Evolutionary conservation across 2,329 filamentous ascomycete genomes (phyloP), one percentile per base, ranked within the genome.

Genomic region (Venturia oleaginea): DNA sequence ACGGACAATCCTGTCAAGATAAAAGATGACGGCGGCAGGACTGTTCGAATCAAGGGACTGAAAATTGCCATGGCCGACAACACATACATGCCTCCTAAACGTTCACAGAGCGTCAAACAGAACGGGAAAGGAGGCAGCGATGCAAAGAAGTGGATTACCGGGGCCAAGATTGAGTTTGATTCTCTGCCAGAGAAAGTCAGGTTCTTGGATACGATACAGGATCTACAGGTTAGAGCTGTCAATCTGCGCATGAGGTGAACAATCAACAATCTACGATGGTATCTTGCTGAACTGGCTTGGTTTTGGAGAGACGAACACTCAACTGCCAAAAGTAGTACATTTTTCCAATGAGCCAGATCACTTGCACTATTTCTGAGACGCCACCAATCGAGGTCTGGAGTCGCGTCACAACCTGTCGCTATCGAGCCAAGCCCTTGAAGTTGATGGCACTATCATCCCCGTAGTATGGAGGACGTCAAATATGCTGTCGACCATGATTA

Each of bases 41-140:
- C 73, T 54, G 72, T 79, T 7, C 78, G 77, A 66, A 70, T 80
- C 24, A 79, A 76, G 60, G 78, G 77, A 0, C 68, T 80, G 10
- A 70, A 74, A 46, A 54, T 62, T 37, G 40, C 61, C 24, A 54
- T 37, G 30, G 24, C 24, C 17, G 24, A 62, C 2, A 48, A 37
- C 22, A 42, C 7, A 11, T 37, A 3, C 22, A 15, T 62, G 43
- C 61, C 37, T 37, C 46, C 27, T 17, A 57, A 57, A 34, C 42
- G 46, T 34, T 6, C 30, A 2, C 37, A 37, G 10, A 46, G 32
- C 11, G 30, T 17, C 22, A 30, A 46, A 32, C 19, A 51, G 5
- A 42, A 62, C 24, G 34, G 30, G 30, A 64, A 59, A 30, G 54
- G 27, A 48, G 27, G 37, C 19, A 43, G 38, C 32, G 60, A 62